Conservation (phyloP, 2,329 filamentous ascomycete genomes). For the Claviceps humidiphila region DNA sequence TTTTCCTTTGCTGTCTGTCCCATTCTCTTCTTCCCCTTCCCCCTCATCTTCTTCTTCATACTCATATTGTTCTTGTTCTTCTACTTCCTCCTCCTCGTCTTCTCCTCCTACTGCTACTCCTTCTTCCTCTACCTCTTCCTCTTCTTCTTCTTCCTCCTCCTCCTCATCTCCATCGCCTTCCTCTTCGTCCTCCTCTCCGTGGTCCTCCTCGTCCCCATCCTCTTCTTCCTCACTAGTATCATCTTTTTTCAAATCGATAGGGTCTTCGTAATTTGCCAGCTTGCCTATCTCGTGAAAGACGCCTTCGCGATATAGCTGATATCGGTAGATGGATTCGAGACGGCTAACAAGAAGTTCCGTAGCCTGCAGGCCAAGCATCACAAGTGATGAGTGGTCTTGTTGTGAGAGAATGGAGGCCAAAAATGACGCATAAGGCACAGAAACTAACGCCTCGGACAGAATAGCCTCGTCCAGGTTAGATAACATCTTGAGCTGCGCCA, state of each 20-base stretch:
- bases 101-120: slow-evolving; percentile 11
- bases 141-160: slow-evolving; percentile 7
- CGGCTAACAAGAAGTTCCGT: slow-evolving; percentile 78
- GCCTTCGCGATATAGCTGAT: slow-evolving; percentile 94
- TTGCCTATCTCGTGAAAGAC: slow-evolving; percentile 86
- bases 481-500: slow-evolving; percentile 94
- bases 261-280: slow-evolving; percentile 44
- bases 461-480: slow-evolving; percentile 83
- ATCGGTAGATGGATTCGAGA: slow-evolving; percentile 77
- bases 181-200: slow-evolving; percentile 13
- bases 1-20: neutral
- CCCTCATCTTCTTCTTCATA: slow-evolving; percentile 12
- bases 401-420: slow-evolving; percentile 90
- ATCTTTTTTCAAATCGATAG: slow-evolving; percentile 1
- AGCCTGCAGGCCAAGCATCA: slow-evolving; percentile 77
- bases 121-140: slow-evolving; percentile 5
- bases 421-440: slow-evolving; percentile 91
- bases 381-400: slow-evolving; percentile 78
- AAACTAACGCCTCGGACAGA: slow-evolving; percentile 69
- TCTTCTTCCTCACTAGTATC: slow-evolving; percentile 9
- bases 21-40: slow-evolving; percentile 1
- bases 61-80: slow-evolving; percentile 12
- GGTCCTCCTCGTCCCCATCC: slow-evolving; percentile 7
- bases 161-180: slow-evolving; percentile 2
- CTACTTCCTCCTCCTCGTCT: slow-evolving; percentile 4